Evolutionary conservation across 345 rosid species (phyloP), one percentile per base, ranked within the genome.

Genomic region (Citrus cavaleriei): DNA sequence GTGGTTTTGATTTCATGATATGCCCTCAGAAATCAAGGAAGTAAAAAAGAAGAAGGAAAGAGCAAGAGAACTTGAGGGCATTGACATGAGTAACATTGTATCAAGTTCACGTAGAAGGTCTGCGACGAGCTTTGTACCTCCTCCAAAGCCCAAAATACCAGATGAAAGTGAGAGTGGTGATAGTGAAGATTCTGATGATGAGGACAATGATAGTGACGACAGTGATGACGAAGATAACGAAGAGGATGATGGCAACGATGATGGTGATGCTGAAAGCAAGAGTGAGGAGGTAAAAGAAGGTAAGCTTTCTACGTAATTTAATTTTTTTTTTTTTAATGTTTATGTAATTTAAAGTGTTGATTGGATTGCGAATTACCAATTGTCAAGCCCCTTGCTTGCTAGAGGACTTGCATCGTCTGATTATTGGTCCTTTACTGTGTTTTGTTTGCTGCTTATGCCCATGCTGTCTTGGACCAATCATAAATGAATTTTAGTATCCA

Each of bases 31-130:
- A 73, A 95, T 93, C 78, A 96, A 96, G 89, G 98, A 90, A 62
- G 93, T 93, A 2, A 92, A 81, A 78, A 96, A 77, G 85, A 85
- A 62, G 78, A 96, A 91, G 85, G 87, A 87, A 79, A 90, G 91
- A 83, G 89, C 89, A 64, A 90, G 83, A 81, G 98, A 96, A 86
- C 95, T 96, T 6, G 97, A 94, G 82, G 97, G 97, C 74, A 91
- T 96, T 81, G 97, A 94, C 89, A 85, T 74, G 51, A 93, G 95
- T 76, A 96, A 94, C 81, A 93, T 91, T 65, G 94, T 94, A 58
- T 83, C 87, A 40, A 93, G 89, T 82, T 89, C 98, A 59, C 93
- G 99, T 55, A 91, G 97, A 85, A 88, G 97, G 85, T 80, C 94
- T 19, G 73, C 92, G 25, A 83, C 85, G 67, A 93, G 92, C 79